A percentile compares a stretch with the other conserved stretches of the same genome.
Evolutionary conservation across 805 yeast species (phyloP).

Genomic region (Kuraishia piskuri): DNA sequence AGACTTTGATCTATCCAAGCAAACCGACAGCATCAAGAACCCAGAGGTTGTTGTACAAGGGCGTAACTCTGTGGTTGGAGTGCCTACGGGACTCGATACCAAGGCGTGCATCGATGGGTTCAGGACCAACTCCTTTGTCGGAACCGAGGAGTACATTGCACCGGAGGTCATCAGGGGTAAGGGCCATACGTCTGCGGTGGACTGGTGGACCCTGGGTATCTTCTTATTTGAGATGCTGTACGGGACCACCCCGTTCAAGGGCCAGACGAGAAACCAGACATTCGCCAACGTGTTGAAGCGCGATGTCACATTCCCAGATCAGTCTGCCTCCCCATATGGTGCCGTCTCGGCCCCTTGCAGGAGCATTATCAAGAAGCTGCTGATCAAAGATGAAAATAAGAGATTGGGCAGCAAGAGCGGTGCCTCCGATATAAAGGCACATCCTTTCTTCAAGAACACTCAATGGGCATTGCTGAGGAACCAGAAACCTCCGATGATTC

Average conservation of each 20-base stretch:
- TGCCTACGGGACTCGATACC: conserved; percentile 73
- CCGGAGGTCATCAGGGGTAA: conserved; percentile 97
- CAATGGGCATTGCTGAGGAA: conserved; percentile 95
- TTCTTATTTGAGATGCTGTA: conserved; percentile 88
- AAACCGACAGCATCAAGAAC: conserved; percentile 64
- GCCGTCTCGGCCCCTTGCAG: conserved; percentile 70
- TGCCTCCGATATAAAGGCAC: conserved; percentile 89
- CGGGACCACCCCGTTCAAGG: conserved; percentile 96
- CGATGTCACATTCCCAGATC: conserved; percentile 74
- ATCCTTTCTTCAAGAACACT: conserved; percentile 81
- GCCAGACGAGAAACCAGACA: conserved; percentile 79
- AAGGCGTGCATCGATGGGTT: conserved; percentile 94
- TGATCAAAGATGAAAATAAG: conserved; percentile 83
- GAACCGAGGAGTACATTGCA: conserved; percentile 97
- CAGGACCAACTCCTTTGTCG: conserved; percentile 95
- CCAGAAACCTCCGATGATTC: conserved; percentile 93
- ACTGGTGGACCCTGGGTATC: conserved; percentile 99
- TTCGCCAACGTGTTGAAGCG: conserved; percentile 79
- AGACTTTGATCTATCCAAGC: conserved; percentile 93
- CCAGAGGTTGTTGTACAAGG: conserved; percentile 53
- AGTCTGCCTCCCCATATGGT: conserved; percentile 28
- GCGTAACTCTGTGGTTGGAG: conserved; percentile 18
- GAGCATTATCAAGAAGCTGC: conserved; percentile 66
- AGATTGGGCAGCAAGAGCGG: conserved; percentile 90
- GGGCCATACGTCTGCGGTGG: conserved; percentile 97